Evolutionary conservation across 1,139 yeast genomes (phyloP), one percentile per base, ranked within the genome.

Genomic region (Kodamaea suecica): DNA sequence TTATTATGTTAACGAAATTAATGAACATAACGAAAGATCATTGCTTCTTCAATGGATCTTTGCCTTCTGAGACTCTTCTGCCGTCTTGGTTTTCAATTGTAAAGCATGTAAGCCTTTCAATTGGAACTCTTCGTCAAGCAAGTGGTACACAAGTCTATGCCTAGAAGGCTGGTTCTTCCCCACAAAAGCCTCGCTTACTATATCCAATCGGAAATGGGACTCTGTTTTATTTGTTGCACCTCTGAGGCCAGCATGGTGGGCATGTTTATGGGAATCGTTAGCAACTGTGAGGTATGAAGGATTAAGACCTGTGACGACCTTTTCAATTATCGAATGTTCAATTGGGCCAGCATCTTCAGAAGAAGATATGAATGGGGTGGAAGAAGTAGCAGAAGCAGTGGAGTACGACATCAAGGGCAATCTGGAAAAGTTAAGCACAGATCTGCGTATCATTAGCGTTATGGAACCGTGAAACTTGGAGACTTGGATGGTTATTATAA

Each of bases 251-350:
- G 80, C 82, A 57, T 92, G 98, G 48, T 87, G 94, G 2, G 90
- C 77, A 58, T 92, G 98, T 55, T 84, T 84, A 57, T 78, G 79
- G 3, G 96, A 86, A 59, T 92, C 97, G 56, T 92, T 92, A 42
- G 67, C 69, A 16, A 87, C 67, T 35, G 73, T 74, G 29, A 86
- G 63, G 37, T 53, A 60, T 1, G 65, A 43, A 0, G 92, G 86
- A 6, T 68, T 57, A 42, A 84, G 68, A 7, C 61, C 59, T 2
- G 50, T 43, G 16, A 57, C 49, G 14, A 85, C 52, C 49, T 80
- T 80, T 5, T 58, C 45, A 20, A 59, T 58, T 27, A 82, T 78
- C 25, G 65, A 51, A 10, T 57, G 52, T 38, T 82, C 81, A 24
- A 80, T 67, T 3, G 84, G 82, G 3, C 79, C 79, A 4, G 67